These are phyloP conservation scores for Capsicum pubescens DNA, from an alignment of 257 asterid genomes.

Conservation along the genomic window DNA sequence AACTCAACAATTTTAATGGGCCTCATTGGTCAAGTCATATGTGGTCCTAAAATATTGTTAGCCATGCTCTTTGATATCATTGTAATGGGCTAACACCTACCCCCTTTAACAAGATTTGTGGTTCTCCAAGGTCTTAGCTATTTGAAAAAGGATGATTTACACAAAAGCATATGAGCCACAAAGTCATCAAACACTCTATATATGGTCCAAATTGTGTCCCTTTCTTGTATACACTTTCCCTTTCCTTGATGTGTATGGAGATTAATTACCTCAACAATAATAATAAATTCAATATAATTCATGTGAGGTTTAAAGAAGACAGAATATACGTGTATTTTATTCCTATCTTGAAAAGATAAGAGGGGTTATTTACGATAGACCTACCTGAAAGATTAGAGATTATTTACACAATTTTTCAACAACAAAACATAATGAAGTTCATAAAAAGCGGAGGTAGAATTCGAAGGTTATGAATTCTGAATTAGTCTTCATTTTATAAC, in stretches of 20 bases:
- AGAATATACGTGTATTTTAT: fast-evolving
- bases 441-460: fast-evolving
- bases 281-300: neutral
- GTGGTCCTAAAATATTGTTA: conserved; percentile 23
- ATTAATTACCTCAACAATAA: neutral
- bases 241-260: neutral
- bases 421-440: neutral
- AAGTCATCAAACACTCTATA: conserved; percentile 15
- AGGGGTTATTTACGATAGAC: neutral
- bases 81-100: conserved; percentile 17
- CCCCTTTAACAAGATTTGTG: neutral
- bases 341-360: neutral
- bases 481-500: neutral
- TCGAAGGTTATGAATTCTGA: neutral
- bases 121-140: conserved; percentile 4
- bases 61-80: conserved; percentile 22
- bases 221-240: conserved; percentile 20
- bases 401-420: neutral
- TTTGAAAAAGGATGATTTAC: neutral
- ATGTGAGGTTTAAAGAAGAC: neutral
- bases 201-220: conserved; percentile 1
- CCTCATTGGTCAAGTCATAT: neutral
- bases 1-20: conserved; percentile 19
- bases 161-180: conserved; percentile 9
- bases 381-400: neutral